Evolutionary conservation across 805 yeast genomes (phyloP), one percentile per base, ranked within the genome.

Genomic region (Lachancea thermotolerans): DNA sequence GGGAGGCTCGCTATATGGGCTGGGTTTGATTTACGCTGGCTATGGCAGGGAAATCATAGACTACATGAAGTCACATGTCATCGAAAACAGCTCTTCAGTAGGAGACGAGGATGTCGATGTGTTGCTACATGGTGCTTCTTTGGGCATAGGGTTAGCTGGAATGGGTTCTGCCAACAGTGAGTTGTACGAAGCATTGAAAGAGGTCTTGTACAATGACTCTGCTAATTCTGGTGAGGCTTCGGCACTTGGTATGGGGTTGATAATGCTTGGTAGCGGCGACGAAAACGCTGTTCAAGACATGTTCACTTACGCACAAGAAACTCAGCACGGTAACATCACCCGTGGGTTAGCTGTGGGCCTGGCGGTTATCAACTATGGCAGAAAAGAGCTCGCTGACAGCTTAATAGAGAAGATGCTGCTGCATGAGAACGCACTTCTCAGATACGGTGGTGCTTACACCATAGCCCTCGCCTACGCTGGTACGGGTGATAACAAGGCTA

Each of bases 151-250:
- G 70, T 87, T 91, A 39, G 96, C 99, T 6, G 97, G 95, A 29
- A 89, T 93, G 97, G 96, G 91, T 1, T 77, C 91, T 31, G 81
- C 82, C 38, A 82, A 83, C 61, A 79, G 72, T 49, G 74, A 77
- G 38, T 75, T 88, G 37, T 89, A 85, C 58, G 95, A 87, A 52
- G 85, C 85, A 45, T 74, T 93, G 60, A 85, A 83, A 59, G 86
- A 81, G 39, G 87, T 91, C 3, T 70, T 93, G 51, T 90, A 82
- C 62, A 77, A 90, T 10, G 99, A 93, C 62, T 83, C 93, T 29
- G 98, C 97, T 2, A 76, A 87, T 35, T 86, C 96, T 6, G 95
- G 97, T 51, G 96, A 90, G 62, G 96, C 96, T 37, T 96, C 98
- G 27, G 97, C 95, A 37, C 72, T 91, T 53, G 88, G 93, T 31